Evolutionary conservation across 1,284 basidiomycete species (phyloP), one percentile per base, ranked within the genome.

Genomic region (Prillingera fragicola): DNA sequence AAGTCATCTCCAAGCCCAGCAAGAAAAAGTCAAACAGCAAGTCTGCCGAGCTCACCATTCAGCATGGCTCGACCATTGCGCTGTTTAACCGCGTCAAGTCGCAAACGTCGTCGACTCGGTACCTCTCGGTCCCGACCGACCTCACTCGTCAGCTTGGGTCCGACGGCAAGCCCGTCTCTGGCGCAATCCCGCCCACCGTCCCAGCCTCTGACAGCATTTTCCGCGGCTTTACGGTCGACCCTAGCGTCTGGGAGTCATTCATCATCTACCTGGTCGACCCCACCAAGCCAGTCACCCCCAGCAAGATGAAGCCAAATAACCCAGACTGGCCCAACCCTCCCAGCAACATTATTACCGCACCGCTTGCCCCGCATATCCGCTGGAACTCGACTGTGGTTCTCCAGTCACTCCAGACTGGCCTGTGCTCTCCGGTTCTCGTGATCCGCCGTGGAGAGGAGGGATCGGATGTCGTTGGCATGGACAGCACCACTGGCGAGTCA

Each of bases 331-430:
- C 37, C 5, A 84, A 83, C 0, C 87, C 88, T 21, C 92, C 90
- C 13, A 82, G 84, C 13, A 92, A 92, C 56, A 83, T 91, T 49
- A 74, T 41, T 81, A 84, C 43, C 24, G 44, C 47, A 17, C 41
- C 56, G 19, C 83, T 50, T 12, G 50, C 60, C 3, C 63, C 68
- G 38, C 83, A 87, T 19, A 84, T 97, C 47, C 88, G 91, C 69
- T 96, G 95, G 77, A 97, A 97, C 63, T 87, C 92, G 66, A 91
- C 89, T 0, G 84, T 97, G 37, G 88, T 97, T 24, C 73, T 97
- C 15, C 94, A 97, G 65, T 96, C 91, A 59, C 76, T 96, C 51
- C 87, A 86, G 8, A 94, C 92, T 2, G 92, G 91, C 17, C 84
- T 90, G 21, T 86, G 92, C 56, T 90, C 87, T 46, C 92, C 92